These are phyloP conservation scores for Tulasnella sp. DNA, from an alignment of 768 basidiomycete species.

Conservation along the genomic window DNA sequence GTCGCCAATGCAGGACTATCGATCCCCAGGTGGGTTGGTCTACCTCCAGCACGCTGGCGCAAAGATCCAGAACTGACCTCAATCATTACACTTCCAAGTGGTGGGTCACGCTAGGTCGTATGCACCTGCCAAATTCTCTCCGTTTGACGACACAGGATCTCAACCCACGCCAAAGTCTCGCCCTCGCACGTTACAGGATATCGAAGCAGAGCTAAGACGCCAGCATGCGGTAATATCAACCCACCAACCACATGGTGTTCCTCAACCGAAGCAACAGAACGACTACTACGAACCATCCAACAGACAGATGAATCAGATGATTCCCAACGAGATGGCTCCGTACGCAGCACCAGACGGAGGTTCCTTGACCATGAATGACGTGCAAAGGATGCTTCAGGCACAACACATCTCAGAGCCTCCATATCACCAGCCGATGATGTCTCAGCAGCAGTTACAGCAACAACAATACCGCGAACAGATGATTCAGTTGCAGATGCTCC, in stretches of 20 bases:
- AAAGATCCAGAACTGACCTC: too few relatives aligned
- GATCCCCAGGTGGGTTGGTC: too few relatives aligned
- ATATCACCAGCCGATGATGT: background rate
- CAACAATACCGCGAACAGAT: conserved; percentile 10
- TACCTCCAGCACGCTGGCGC: too few relatives aligned
- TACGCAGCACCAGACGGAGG: too few relatives aligned
- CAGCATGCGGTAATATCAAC: background rate
- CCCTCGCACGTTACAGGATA: conserved; percentile 62
- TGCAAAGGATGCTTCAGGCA: conserved; percentile 9
- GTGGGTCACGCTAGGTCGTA: too few relatives aligned
- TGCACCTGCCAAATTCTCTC: conserved; percentile 6
- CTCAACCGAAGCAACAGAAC: background rate
- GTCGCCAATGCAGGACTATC: background rate
- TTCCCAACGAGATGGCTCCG: background rate
- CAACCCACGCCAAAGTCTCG: conserved; percentile 21
- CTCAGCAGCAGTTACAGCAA: conserved; percentile 3
- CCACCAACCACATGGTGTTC: background rate
- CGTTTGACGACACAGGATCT: conserved; percentile 5
- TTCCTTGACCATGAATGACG: background rate
- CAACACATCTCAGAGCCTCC: conserved; percentile 8
- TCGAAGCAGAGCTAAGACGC: conserved; percentile 55
- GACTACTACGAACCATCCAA: background rate
- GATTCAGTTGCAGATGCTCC: too few relatives aligned
- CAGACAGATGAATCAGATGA: background rate
- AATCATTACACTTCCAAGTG: too few relatives aligned